phyloP scores from a whole-genome alignment of 2,329 filamentous ascomycete genomes.

The Blastomyces silverae region DNA sequence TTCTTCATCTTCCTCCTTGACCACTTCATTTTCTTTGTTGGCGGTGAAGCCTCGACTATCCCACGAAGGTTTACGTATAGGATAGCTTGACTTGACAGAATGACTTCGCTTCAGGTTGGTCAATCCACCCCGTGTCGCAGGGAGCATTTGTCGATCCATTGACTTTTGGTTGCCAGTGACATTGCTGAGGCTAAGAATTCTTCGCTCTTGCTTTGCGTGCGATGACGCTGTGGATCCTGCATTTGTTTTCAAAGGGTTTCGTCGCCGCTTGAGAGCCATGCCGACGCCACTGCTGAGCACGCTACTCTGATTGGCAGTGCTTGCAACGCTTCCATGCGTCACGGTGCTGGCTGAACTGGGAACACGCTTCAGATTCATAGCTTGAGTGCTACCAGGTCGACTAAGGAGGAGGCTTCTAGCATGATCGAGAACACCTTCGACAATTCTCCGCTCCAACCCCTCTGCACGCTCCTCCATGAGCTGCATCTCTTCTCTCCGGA shows the following conservation, averaged over 20 bases:
- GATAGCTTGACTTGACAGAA: slow-evolving; percentile 61
- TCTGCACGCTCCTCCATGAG: slow-evolving; percentile 88
- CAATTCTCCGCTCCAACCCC: slow-evolving; percentile 78
- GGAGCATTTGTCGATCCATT: slow-evolving; percentile 30
- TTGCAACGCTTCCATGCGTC: slow-evolving; percentile 34
- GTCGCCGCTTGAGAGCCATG: slow-evolving; percentile 46
- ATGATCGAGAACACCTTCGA: slow-evolving; percentile 94
- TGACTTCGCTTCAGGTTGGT: slow-evolving; percentile 68
- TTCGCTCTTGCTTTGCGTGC: slow-evolving; percentile 53
- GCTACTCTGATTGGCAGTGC: slow-evolving; percentile 32
- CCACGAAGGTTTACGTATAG: slow-evolving; percentile 64
- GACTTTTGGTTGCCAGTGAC: slow-evolving; percentile 63
- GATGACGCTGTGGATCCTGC: slow-evolving; percentile 42
- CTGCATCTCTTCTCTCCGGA: slow-evolving; percentile 84
- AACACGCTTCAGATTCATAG: slow-evolving; percentile 49
- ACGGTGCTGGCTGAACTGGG: slow-evolving; percentile 41
- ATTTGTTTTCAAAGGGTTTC: slow-evolving; percentile 40
- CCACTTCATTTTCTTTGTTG: slow-evolving; percentile 57
- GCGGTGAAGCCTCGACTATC: slow-evolving; percentile 44
- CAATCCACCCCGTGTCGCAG: slow-evolving; percentile 34
- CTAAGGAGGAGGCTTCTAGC: slow-evolving; percentile 77
- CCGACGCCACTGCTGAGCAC: slow-evolving; percentile 40
- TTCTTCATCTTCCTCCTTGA: slow-evolving; percentile 57
- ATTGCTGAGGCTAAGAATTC: slow-evolving; percentile 86
- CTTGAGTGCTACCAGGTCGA: slow-evolving; percentile 50